Conservation (phyloP, 2,329 filamentous ascomycete species). For the Zymoseptoria brevis region DNA sequence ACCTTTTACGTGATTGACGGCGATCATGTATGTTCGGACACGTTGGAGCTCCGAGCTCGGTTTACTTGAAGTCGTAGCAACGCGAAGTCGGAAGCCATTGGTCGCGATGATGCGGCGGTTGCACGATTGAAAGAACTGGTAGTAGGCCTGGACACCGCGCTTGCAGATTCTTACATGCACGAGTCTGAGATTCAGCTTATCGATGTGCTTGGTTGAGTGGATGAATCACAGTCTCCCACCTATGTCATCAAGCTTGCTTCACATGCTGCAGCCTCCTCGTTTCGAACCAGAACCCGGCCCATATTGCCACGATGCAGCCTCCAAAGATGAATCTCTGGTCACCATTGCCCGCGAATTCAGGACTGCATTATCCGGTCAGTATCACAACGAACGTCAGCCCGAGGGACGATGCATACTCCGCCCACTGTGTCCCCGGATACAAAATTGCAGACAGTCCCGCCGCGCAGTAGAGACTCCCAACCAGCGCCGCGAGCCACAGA, state of each 20-base stretch:
- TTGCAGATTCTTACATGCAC: neutral
- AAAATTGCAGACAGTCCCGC: slow-evolving; percentile 38
- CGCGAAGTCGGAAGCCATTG: neutral
- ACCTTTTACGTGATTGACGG: neutral
- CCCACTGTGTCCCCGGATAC: slow-evolving; percentile 39
- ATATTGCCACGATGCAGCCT: slow-evolving; percentile 19
- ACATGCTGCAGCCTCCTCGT: slow-evolving; percentile 13
- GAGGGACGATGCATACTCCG: slow-evolving; percentile 27
- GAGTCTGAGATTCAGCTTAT: neutral
- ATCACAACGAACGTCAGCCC: neutral
- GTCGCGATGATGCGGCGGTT: neutral
- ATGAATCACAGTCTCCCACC: too few relatives aligned
- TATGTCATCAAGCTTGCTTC: slow-evolving; percentile 12
- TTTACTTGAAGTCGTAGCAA: neutral
- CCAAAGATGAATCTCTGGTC: slow-evolving; percentile 32
- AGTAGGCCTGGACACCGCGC: neutral
- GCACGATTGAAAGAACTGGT: neutral
- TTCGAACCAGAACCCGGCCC: slow-evolving; percentile 28
- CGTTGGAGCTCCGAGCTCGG: neutral
- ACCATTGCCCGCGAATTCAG: slow-evolving; percentile 36
- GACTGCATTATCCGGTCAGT: slow-evolving; percentile 17
- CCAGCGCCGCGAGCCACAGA: slow-evolving; percentile 29
- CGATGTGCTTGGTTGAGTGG: neutral
- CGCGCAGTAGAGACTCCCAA: slow-evolving; percentile 39
- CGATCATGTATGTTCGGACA: neutral